Conservation (phyloP, 2,329 filamentous ascomycete species). For the Penicillium decumbens region DNA sequence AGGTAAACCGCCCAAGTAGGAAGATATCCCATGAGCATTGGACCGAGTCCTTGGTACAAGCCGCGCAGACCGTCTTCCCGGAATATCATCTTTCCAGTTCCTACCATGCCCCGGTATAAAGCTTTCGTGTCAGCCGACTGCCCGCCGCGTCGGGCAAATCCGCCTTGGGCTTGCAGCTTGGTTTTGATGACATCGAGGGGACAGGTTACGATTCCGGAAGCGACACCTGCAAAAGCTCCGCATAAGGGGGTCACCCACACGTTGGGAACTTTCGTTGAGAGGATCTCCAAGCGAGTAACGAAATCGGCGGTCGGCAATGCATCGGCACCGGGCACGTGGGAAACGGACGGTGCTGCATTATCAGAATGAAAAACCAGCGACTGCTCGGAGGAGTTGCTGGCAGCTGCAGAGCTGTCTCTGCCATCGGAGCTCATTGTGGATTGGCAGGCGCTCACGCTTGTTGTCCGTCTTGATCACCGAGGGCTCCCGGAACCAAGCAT, state of each 20-base stretch:
- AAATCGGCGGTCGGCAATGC: conserved; percentile 29
- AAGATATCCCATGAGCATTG: conserved; percentile 91
- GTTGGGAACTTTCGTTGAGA: conserved; percentile 50
- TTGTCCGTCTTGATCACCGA: conserved; percentile 40
- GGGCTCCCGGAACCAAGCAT: conserved; percentile 41
- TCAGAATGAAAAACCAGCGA: conserved; percentile 22
- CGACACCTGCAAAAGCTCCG: conserved; percentile 84
- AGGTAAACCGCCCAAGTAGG: conserved; percentile 99
- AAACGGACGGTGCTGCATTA: conserved; percentile 19
- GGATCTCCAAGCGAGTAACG: conserved; percentile 37
- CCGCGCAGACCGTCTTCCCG: conserved; percentile 80
- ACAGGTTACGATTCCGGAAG: conserved; percentile 90
- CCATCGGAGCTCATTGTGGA: conserved; percentile 45
- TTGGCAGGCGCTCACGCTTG: conserved; percentile 34
- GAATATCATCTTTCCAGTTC: conserved; percentile 82
- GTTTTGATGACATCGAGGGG: conserved; percentile 99
- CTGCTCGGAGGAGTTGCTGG: conserved; percentile 30
- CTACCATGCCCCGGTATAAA: conserved; percentile 79
- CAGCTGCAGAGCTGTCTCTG: conserved; percentile 36
- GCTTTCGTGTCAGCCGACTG: conserved; percentile 43
- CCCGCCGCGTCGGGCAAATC: conserved; percentile 55
- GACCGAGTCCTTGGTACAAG: conserved; percentile 87
- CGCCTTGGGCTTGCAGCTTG: conserved; percentile 91
- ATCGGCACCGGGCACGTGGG: conserved; percentile 28
- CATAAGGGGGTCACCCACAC: conserved; percentile 71